Evolutionary conservation across 208 protist species (phyloP), one percentile per base, ranked within the genome.

Genomic region (Trypanosoma platydactyli): DNA sequence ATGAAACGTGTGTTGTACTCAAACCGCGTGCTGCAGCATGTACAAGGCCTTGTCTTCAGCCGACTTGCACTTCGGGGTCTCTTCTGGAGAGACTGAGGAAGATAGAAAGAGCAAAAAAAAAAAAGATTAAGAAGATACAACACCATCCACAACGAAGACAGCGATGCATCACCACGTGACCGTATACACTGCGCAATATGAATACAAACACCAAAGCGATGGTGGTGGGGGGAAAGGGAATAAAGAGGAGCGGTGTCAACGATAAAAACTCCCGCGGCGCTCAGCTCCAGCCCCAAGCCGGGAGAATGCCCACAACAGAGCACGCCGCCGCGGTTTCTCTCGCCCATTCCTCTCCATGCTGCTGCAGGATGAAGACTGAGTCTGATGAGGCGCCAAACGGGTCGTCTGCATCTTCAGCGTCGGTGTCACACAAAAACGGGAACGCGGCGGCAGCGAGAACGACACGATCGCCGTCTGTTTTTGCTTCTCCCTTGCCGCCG

Each of bases 331-430:
- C 44, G 6, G 22, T 9, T 58, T 51, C 20, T 18, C 6, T 29
- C 35, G 13, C 4, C 51, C 12, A 5, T 24, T 7, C 2, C 35
- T 48, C 12, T 15, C 22, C 33, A 38, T 38, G 33, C 33, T 38
- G 33, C 33, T 38, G 42, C 13, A 69, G 16, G 4, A 54, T 15
- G 53, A 69, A 69, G 1, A 69, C 42, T 9, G 53, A 13, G n/a
- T 69, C 64, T 15, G 64, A 57, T 24, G 64, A 38, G 3, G 52
- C 6, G 41, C 64, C 64, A 69, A 69, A 62, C n/a, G 54, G 54
- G 50, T 69, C 64, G 33, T 69, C 64, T 15, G 29, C 42, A 0
- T 61, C 54, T 16, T 38, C 54, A 1, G 16, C 7, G 11, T 18
- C 40, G n/a, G 11, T 3, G 11, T 22, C 27, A 29, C 45, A 5